Evolutionary conservation across 2,329 filamentous ascomycete species (phyloP).

Genomic region (Exophiala xenobiotica): DNA sequence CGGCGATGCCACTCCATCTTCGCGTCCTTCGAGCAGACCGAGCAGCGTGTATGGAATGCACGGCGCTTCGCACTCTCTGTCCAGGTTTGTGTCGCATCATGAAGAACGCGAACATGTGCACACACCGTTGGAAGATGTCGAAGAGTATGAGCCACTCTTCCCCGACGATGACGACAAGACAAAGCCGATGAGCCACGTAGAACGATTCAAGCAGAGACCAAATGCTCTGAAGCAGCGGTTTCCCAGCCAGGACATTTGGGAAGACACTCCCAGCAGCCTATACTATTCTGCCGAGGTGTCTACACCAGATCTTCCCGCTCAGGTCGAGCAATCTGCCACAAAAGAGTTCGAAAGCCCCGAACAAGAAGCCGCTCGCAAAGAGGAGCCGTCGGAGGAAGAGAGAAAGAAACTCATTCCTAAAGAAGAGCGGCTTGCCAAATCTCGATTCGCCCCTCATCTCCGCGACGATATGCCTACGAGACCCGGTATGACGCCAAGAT

Average conservation of each 20-base stretch:
- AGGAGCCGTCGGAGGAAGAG: slow-evolving; percentile 40
- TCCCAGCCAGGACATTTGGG: slow-evolving; percentile 95
- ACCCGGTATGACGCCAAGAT: slow-evolving; percentile 65
- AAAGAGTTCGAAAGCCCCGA: slow-evolving; percentile 43
- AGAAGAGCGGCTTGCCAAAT: slow-evolving; percentile 35
- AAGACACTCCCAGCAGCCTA: slow-evolving; percentile 85
- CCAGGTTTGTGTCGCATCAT: slow-evolving; percentile 55
- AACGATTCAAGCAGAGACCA: slow-evolving; percentile 56
- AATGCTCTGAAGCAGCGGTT: slow-evolving; percentile 66
- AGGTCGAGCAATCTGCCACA: slow-evolving; percentile 36
- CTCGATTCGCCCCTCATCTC: slow-evolving; percentile 49
- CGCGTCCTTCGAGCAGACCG: slow-evolving; percentile 63
- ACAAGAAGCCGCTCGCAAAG: slow-evolving; percentile 49
- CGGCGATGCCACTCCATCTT: slow-evolving; percentile 54
- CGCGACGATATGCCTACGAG: slow-evolving; percentile 49
- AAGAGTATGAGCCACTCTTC: slow-evolving; percentile 94
- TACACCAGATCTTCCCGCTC: slow-evolving; percentile 65
- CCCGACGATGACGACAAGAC: slow-evolving; percentile 70
- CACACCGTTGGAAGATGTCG: slow-evolving; percentile 79
- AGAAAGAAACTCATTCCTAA: slow-evolving; percentile 41
- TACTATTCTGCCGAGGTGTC: slow-evolving; percentile 77
- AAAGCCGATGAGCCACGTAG: slow-evolving; percentile 52
- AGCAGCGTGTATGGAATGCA: slow-evolving; percentile 61
- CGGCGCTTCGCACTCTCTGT: slow-evolving; percentile 37
- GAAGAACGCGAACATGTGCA: slow-evolving; percentile 53